Percentiles rank a stretch among this genome's conserved stretches.
Conservation (phyloP, 1,139 yeast genomes). For the Hyphopichia khmerensis region DNA sequence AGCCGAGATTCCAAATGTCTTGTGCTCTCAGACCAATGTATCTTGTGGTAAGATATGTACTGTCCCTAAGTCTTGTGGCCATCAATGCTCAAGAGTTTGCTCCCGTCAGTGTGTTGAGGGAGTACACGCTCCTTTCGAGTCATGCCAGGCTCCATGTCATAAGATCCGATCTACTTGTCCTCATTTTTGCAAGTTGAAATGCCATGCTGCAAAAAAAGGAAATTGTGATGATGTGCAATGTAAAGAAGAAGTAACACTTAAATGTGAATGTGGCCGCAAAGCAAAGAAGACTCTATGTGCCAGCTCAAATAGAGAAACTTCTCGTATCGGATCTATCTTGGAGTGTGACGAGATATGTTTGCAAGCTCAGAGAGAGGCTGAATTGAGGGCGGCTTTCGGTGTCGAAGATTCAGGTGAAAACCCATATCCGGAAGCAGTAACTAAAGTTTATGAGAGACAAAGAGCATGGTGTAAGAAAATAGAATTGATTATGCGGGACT, state of each 20-base stretch:
- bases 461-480: slow-evolving; percentile 63
- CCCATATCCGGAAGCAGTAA: slow-evolving; percentile 16
- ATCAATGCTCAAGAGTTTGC: slow-evolving; percentile 64
- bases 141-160: slow-evolving; percentile 60
- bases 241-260: slow-evolving; percentile 45
- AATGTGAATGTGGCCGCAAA: slow-evolving; percentile 67
- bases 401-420: slow-evolving; percentile 22
- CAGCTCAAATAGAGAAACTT: slow-evolving; percentile 31
- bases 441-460: slow-evolving; percentile 49
- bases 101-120: slow-evolving; percentile 38
- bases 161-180: slow-evolving; percentile 54
- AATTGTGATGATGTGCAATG: slow-evolving; percentile 47
- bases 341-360: slow-evolving; percentile 76
- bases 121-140: slow-evolving; percentile 30
- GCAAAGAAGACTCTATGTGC: slow-evolving; percentile 51
- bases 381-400: slow-evolving; percentile 61
- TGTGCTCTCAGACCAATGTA: slow-evolving; percentile 67
- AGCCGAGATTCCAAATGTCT: slow-evolving; percentile 55
- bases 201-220: slow-evolving; percentile 57
- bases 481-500: slow-evolving; percentile 51
- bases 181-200: slow-evolving; percentile 59
- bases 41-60: slow-evolving; percentile 74
- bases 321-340: slow-evolving; percentile 33
- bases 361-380: slow-evolving; percentile 55
- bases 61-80: slow-evolving; percentile 63